A percentile compares a stretch with the other conserved stretches of the same genome.
Evolutionary conservation across 257 asterid genomes (phyloP).

Genomic region (Primulina tabacum): DNA sequence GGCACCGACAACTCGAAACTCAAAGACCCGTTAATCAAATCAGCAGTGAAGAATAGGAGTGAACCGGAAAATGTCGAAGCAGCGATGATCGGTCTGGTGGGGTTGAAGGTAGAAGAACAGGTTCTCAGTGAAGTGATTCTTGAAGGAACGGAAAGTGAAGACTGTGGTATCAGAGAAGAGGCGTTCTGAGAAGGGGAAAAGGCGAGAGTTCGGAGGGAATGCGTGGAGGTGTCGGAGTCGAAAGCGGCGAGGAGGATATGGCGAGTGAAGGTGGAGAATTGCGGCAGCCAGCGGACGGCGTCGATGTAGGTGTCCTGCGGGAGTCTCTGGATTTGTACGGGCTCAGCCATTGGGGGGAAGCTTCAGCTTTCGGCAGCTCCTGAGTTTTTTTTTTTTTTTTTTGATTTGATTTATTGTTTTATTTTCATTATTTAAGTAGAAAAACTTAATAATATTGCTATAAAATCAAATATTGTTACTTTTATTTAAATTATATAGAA

Average conservation of each 20-base stretch:
- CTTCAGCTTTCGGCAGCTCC: too few relatives aligned
- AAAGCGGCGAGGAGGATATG: slow-evolving; percentile 63
- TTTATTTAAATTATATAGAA: too few relatives aligned
- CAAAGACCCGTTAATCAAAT: slow-evolving; percentile 46
- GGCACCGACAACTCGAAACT: slow-evolving; percentile 38
- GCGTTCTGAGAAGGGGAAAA: slow-evolving; percentile 34
- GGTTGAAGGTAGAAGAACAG: slow-evolving; percentile 35
- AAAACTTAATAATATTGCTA: too few relatives aligned
- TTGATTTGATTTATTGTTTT: too few relatives aligned
- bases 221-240: slow-evolving; percentile 51
- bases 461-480: too few relatives aligned
- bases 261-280: slow-evolving; percentile 69
- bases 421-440: too few relatives aligned
- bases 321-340: slow-evolving; percentile 45
- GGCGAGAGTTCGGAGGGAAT: slow-evolving; percentile 54
- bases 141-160: slow-evolving; percentile 51
- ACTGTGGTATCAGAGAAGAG: slow-evolving; percentile 34
- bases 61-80: slow-evolving; percentile 67
- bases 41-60: slow-evolving; percentile 45
- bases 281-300: slow-evolving; percentile 84
- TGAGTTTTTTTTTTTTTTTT: too few relatives aligned
- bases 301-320: slow-evolving; percentile 68
- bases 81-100: slow-evolving; percentile 53
- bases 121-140: slow-evolving; percentile 54
- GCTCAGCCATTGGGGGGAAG: slow-evolving; percentile 27